Evolutionary conservation across 78 protist species (phyloP), one percentile per base, ranked within the genome.

Genomic region (Isochrysis galbana): DNA sequence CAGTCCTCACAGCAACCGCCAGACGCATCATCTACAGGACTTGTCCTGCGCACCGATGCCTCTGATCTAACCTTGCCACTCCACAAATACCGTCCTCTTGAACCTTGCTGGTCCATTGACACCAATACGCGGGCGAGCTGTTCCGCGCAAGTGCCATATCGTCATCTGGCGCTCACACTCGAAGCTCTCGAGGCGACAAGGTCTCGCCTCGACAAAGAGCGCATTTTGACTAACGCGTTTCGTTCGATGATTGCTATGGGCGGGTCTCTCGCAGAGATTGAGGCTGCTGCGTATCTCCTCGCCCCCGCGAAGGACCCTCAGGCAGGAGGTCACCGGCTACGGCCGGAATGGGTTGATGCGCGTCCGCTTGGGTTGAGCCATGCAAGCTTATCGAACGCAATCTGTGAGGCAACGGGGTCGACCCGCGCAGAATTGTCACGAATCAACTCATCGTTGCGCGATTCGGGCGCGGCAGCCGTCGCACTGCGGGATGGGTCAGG

Each of bases 101-200:
- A n/a, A n/a, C n/a, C n/a, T n/a, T n/a, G n/a, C n/a, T n/a, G n/a
- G n/a, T n/a, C n/a, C n/a, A n/a, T n/a, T n/a, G n/a, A n/a, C n/a
- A n/a, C n/a, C n/a, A n/a, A n/a, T n/a, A n/a, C n/a, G n/a, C n/a
- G n/a, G n/a, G n/a, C n/a, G n/a, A n/a, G n/a, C n/a, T n/a, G n/a
- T n/a, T n/a, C 34, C 29, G 88, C n/a, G 67, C 67, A 36, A 4
- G 74, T 48, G 90, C 90, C 90, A 38, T 87, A 87, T 77, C 7
- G 26, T 45, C 78, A 34, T 48, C 1, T 87, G 39, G 90, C 90
- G 38, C 25, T 14, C 39, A 10, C 90, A 7, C 48, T 87, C 78
- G 90, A 47, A 45, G 77, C 77, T 34, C 34, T 87, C 51, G 45
- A 1, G 34, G 78, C 78, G 34, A 87, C 90, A n/a, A 39, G 70